Conservation (phyloP, 2,329 filamentous ascomycete genomes). For the Aphanocladium album region DNA sequence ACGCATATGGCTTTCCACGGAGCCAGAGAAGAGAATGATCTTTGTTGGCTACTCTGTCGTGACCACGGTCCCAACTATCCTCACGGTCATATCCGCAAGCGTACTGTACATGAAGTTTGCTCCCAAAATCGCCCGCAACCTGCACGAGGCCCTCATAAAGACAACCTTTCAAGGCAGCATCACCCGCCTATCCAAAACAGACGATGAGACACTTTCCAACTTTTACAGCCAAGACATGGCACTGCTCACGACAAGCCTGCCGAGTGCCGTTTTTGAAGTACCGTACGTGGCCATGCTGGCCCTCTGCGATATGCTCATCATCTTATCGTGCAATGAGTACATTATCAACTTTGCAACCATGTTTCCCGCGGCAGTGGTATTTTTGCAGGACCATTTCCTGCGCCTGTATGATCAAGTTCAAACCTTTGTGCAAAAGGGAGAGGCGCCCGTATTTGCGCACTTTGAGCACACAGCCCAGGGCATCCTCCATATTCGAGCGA, state of each 20-base stretch:
- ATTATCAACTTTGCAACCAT: conserved; percentile 24
- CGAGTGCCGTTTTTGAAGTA: conserved; percentile 11
- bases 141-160: not conserved
- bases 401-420: conserved; percentile 31
- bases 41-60: not conserved
- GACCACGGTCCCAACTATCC: not conserved
- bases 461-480: conserved; percentile 41
- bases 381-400: conserved; percentile 28
- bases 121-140: not conserved
- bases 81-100: not conserved
- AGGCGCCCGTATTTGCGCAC: conserved; percentile 28
- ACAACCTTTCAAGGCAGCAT: conserved; percentile 10
- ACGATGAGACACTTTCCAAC: conserved; percentile 17
- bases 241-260: conserved; percentile 20
- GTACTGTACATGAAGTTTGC: not conserved
- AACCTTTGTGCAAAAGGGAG: conserved; percentile 30
- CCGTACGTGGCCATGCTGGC: conserved; percentile 20
- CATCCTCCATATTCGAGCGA: conserved; percentile 45
- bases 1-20: conserved; percentile 12
- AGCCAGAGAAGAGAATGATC: not conserved
- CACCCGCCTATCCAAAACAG: conserved; percentile 19
- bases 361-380: conserved; percentile 18
- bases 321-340: conserved; percentile 22
- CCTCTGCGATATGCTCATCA: conserved; percentile 16
- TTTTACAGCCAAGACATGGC: conserved; percentile 25